A percentile compares a stretch with the other conserved stretches of the same genome.
phyloP scores from a whole-genome alignment of 148 eudicot species.

The Nepenthes mirabilis region DNA sequence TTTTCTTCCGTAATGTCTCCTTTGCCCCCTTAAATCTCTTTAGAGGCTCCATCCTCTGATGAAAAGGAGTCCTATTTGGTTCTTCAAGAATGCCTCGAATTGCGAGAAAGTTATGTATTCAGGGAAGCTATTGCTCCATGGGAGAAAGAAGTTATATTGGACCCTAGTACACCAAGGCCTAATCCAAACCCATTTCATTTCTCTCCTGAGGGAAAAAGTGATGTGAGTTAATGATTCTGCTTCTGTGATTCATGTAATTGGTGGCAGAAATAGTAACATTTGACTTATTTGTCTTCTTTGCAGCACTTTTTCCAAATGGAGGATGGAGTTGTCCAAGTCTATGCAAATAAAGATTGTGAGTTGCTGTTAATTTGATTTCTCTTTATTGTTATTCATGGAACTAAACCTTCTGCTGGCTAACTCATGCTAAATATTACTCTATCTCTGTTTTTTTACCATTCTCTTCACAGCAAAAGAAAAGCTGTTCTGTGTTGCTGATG shows the following conservation, averaged over 20 bases:
- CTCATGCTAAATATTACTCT: background rate
- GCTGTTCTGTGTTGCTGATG: slow-evolving; percentile 91
- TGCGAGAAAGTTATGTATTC: slow-evolving; percentile 76
- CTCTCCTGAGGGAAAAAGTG: slow-evolving; percentile 58
- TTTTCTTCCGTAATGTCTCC: background rate
- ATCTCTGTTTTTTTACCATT: slow-evolving; percentile 1
- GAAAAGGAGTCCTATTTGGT: slow-evolving; percentile 73
- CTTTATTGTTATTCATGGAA: background rate
- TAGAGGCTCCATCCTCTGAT: slow-evolving; percentile 82
- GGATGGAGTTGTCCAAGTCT: slow-evolving; percentile 96
- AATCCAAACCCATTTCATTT: slow-evolving; percentile 68
- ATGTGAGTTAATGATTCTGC: slow-evolving; percentile 31
- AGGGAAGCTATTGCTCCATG: slow-evolving; percentile 88
- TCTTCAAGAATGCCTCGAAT: slow-evolving; percentile 86
- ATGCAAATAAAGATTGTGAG: slow-evolving; percentile 80
- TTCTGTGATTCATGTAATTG: background rate
- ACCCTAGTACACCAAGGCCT: slow-evolving; percentile 94
- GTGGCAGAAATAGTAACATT: background rate
- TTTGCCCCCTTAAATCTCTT: slow-evolving; percentile 7
- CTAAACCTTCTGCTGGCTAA: slow-evolving; percentile 5
- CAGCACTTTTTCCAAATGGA: slow-evolving; percentile 97
- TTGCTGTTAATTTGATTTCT: slow-evolving; percentile 6
- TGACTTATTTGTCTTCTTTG: slow-evolving; percentile 7
- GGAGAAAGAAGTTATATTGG: slow-evolving; percentile 84
- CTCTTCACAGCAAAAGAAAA: slow-evolving; percentile 55